Conservation (phyloP, 2,329 filamentous ascomycete genomes). For the Rhynchosporium secalis region DNA sequence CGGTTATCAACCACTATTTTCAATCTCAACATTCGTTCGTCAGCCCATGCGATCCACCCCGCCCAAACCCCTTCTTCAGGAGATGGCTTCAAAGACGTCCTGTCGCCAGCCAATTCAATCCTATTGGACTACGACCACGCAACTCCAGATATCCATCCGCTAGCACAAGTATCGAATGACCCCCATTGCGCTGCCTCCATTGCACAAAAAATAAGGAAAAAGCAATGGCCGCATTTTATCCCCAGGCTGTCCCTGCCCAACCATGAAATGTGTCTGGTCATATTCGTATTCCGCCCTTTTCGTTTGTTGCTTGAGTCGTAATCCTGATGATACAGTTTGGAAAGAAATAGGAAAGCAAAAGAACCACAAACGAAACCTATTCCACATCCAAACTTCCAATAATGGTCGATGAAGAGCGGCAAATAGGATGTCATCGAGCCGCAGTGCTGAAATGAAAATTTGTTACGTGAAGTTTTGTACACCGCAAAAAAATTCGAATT, state of each 20-base stretch:
- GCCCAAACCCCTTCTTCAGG: neutral
- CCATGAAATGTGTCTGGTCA: conserved; percentile 25
- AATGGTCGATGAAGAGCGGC: neutral
- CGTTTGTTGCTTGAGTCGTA: conserved; percentile 22
- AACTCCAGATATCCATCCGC: conserved; percentile 11
- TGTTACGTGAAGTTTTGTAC: conserved; percentile 35
- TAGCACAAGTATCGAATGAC: conserved; percentile 17
- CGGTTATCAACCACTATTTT: conserved; percentile 15
- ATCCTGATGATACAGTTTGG: conserved; percentile 37
- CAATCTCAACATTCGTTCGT: conserved; percentile 14
- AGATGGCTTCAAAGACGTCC: neutral
- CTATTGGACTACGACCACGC: conserved; percentile 5
- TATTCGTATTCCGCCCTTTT: conserved; percentile 29
- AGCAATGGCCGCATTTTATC: conserved; percentile 15
- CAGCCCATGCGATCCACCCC: conserved; percentile 8
- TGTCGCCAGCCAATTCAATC: conserved; percentile 3
- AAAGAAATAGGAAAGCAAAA: conserved; percentile 29
- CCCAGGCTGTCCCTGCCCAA: conserved; percentile 24
- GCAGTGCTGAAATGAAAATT: conserved; percentile 28
- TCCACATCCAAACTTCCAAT: conserved; percentile 14
- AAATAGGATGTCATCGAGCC: conserved; percentile 17
- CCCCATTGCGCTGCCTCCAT: neutral
- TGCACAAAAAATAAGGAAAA: conserved; percentile 5
- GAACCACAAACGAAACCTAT: conserved; percentile 24
- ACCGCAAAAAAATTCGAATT: conserved; percentile 30